Percentiles rank a stretch among this genome's conserved stretches.
phyloP scores from a whole-genome alignment of 164 flowering plant genomes.

The Nymphaea colorata region DNA sequence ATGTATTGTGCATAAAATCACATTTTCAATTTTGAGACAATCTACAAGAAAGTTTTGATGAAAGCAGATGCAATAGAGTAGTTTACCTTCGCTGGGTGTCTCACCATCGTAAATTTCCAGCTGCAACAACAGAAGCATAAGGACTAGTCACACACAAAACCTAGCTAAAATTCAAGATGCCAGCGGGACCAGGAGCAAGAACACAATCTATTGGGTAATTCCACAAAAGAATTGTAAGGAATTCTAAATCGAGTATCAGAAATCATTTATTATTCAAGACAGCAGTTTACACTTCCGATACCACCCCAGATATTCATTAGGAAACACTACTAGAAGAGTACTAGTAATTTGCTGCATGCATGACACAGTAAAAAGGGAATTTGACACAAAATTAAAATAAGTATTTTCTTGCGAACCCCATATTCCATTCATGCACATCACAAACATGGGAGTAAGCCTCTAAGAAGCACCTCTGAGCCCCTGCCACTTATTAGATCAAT shows the following conservation, averaged over 20 bases:
- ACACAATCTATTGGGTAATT: no score
- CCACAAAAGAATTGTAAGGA: no score
- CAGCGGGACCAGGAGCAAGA: background rate
- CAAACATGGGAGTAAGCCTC: no score
- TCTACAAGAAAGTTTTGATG: background rate
- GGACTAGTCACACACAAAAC: background rate
- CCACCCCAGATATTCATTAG: background rate
- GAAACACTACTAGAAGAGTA: background rate
- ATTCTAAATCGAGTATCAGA: background rate
- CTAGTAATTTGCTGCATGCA: no score
- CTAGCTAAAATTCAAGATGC: background rate
- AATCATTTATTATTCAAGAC: background rate
- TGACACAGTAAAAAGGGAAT: no score
- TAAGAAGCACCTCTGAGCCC: no score
- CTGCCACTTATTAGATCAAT: no score
- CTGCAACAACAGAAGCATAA: constrained; percentile 26
- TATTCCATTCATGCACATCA: no score
- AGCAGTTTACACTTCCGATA: background rate
- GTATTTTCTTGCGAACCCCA: no score
- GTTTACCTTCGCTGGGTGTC: constrained; percentile 57
- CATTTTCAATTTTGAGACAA: no score
- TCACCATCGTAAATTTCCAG: constrained; percentile 82
- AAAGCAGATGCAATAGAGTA: background rate
- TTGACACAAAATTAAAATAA: no score
- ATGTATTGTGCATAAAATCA: background rate